Base-by-base conservation (phyloP, 2,329 filamentous ascomycete species). In the Chaetomiaceae sp. region DNA sequence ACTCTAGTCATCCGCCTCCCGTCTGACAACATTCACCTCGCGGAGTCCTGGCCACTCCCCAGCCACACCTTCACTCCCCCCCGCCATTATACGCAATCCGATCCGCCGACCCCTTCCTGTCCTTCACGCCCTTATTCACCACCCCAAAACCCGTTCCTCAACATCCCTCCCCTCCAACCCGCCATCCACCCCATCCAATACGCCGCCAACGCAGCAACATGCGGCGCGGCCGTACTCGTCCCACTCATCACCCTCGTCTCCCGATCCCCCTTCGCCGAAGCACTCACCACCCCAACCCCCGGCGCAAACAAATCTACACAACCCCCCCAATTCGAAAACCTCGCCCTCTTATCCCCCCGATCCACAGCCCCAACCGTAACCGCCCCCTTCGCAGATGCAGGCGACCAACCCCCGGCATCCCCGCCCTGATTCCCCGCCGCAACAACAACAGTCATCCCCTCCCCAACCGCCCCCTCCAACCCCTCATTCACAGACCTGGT, bases 141-240 rank as follows among this genome's bases (percentile, higher is more conserved):
- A 21, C 43, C 5, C 31, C 40, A 16, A 55, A 16, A 8, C 58
- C 53, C n/a, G 25, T 27, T 46, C 12, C 56, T 54, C 5, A 37
- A 40, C 3, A 56, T 20, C 4, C 47, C 45, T 19, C 54, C 51
- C 51, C 48, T 50, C 17, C 33, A 43, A 27, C n/a, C n/a, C n/a
- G n/a, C n/a, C n/a, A n/a, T n/a, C n/a, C n/a, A n/a, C n/a, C n/a
- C n/a, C 16, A 56, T 55, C 31, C 56, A 59, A 27, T 60, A 60
- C 5, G 56, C 58, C 5, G 58, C 57, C 5, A 85, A 64, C 12
- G 82, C 82, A 20, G 78, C 71, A 47, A 85, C 70, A 60, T 84
- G 81, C 0, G 82, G 81, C 3, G 73, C 68, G 2, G 81, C 78
- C 81, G 84, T 84, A 31, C 75, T 81, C 5, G 82, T 85, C 30